Evolutionary conservation across 345 rosid species (phyloP).

Genomic region (Eucalyptus leucophloia): DNA sequence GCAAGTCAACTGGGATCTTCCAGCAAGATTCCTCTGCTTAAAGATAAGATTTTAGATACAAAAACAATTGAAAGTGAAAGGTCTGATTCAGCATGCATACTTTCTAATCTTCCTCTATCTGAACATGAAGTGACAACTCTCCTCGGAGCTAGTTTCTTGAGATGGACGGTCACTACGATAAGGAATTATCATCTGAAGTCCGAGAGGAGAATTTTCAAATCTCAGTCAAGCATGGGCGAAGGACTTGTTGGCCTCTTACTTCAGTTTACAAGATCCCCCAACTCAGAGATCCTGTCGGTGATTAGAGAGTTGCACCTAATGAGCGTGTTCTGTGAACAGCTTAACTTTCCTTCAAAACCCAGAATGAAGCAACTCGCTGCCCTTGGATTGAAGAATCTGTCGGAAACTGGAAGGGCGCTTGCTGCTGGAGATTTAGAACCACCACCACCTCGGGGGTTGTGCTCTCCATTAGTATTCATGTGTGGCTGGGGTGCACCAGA

Average conservation of each 20-base stretch:
- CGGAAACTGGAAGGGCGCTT: slow-evolving; percentile 13
- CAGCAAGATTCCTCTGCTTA: slow-evolving; percentile 9
- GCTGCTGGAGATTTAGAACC: slow-evolving; percentile 7
- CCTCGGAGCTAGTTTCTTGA: slow-evolving; percentile 14
- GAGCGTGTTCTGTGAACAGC: slow-evolving; percentile 13
- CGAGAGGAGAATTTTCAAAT: background rate
- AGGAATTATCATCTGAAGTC: background rate
- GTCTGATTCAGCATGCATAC: slow-evolving; percentile 26
- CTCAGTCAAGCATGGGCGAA: slow-evolving; percentile 17
- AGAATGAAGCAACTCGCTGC: slow-evolving; percentile 20
- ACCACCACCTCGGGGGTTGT: slow-evolving; percentile 4
- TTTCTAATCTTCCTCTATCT: slow-evolving; percentile 21
- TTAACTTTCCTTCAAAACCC: slow-evolving; percentile 1
- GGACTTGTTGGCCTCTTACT: slow-evolving; percentile 28
- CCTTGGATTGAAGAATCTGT: slow-evolving; percentile 22
- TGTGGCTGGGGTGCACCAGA: slow-evolving; percentile 8
- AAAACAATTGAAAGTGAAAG: slow-evolving; percentile 21
- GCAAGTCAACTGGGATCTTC: slow-evolving; percentile 4
- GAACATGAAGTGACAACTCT: slow-evolving; percentile 13
- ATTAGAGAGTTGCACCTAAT: slow-evolving; percentile 14
- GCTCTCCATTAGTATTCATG: slow-evolving; percentile 1
- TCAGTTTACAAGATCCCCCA: slow-evolving; percentile 12
- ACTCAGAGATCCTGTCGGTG: slow-evolving; percentile 1
- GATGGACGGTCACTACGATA: slow-evolving; percentile 11
- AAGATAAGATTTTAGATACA: slow-evolving; percentile 14